These are phyloP conservation scores for Globisporangium recalcitrans DNA, from an alignment of 352 stramenopile genomes.

Conservation along the genomic window DNA sequence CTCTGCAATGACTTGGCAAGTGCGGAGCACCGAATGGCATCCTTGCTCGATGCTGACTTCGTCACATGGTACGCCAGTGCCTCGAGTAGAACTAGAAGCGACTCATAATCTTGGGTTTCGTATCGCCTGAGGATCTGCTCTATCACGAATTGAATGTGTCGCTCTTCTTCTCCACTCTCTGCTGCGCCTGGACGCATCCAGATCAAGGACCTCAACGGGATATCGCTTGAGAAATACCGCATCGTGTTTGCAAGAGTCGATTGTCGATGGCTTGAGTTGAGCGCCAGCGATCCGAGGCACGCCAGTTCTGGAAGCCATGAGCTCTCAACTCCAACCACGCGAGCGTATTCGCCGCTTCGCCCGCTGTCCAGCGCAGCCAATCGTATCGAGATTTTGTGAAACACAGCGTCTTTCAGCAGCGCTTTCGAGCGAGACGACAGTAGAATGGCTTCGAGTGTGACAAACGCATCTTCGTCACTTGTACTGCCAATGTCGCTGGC, in stretches of 20 bases:
- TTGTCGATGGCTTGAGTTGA: constrained; percentile 18
- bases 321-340: neutral
- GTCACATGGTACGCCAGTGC: constrained; percentile 21
- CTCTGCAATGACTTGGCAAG: constrained; percentile 14
- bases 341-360: neutral
- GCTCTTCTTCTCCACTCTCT: constrained; percentile 13
- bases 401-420: constrained; percentile 9
- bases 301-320: constrained; percentile 19
- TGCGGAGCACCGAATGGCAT: constrained; percentile 16
- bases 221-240: constrained; percentile 20
- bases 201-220: constrained; percentile 22
- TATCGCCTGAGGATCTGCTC: constrained; percentile 21
- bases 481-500: neutral
- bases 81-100: constrained; percentile 22
- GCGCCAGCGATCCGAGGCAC: constrained; percentile 20
- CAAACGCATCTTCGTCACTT: constrained; percentile 16
- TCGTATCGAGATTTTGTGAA: constrained; percentile 16
- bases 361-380: constrained; percentile 17
- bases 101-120: constrained; percentile 14
- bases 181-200: constrained; percentile 18
- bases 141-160: constrained; percentile 24
- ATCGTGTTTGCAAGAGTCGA: constrained; percentile 18
- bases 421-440: constrained; percentile 20
- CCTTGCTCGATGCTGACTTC: constrained; percentile 15
- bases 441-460: constrained; percentile 21